Conservation (phyloP, 2,329 filamentous ascomycete species). For the Arachnomyces sp. region DNA sequence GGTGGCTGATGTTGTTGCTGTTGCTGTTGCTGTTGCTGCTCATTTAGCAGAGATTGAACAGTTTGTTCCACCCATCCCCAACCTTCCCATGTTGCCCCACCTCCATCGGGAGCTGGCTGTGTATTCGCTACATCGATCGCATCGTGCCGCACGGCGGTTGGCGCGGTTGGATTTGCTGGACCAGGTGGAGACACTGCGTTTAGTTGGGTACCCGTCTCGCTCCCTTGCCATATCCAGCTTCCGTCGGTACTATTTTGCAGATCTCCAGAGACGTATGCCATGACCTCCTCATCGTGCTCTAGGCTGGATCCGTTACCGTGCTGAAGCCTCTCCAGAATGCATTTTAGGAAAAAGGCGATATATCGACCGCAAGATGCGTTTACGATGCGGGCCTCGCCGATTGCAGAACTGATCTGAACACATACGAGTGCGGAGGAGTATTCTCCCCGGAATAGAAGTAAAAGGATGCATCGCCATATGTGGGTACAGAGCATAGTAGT, state of each 20-base stretch:
- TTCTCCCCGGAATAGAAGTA: slow-evolving; percentile 67
- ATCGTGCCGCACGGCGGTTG: slow-evolving; percentile 11
- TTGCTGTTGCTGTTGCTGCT: slow-evolving; percentile 30
- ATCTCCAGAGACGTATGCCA: slow-evolving; percentile 80
- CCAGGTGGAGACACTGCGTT: slow-evolving; percentile 17
- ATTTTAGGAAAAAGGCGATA: slow-evolving; percentile 68
- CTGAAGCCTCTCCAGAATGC: slow-evolving; percentile 51
- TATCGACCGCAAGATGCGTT: slow-evolving; percentile 74
- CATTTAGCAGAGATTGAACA: slow-evolving; percentile 47
- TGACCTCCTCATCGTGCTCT: slow-evolving; percentile 72
- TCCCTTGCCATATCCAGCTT: slow-evolving; percentile 73
- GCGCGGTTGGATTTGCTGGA: slow-evolving; percentile 16
- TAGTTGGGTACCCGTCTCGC: slow-evolving; percentile 41
- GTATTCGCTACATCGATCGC: slow-evolving; percentile 11
- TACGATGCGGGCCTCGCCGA: slow-evolving; percentile 63
- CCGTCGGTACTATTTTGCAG: slow-evolving; percentile 69
- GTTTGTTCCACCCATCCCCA: slow-evolving; percentile 67
- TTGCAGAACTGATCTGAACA: slow-evolving; percentile 60
- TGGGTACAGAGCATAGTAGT: slow-evolving; percentile 72
- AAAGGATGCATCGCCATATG: slow-evolving; percentile 76
- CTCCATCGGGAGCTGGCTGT: slow-evolving; percentile 47
- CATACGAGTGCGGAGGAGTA: slow-evolving; percentile 65
- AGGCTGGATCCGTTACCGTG: slow-evolving; percentile 33
- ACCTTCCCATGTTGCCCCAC: slow-evolving; percentile 53
- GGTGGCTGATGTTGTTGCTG: slow-evolving; percentile 32